Evolutionary conservation across 2,329 filamentous ascomycete species (phyloP).

Genomic region (Colletotrichum australisinense): DNA sequence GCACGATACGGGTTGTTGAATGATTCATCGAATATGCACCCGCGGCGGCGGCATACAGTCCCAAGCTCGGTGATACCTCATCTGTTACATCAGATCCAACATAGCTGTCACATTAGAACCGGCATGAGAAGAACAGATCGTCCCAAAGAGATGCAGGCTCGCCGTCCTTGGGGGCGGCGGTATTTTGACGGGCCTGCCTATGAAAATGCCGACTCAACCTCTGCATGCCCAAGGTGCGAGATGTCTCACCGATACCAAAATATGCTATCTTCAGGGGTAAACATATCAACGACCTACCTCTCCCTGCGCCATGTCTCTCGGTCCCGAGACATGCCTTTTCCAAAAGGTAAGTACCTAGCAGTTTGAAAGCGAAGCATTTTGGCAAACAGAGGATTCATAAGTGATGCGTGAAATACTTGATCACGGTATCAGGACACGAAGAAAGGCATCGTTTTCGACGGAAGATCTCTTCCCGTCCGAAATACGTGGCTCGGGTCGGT

Average conservation of each 20-base stretch:
- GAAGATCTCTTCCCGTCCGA: background rate
- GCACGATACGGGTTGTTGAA: background rate
- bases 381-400: background rate
- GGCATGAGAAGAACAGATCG: background rate
- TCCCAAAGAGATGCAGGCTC: background rate
- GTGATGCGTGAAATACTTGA: background rate
- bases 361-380: background rate
- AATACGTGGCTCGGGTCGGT: background rate
- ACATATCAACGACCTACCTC: background rate
- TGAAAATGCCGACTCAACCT: background rate
- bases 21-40: constrained; percentile 3
- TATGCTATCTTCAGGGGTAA: background rate
- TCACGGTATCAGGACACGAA: background rate
- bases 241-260: background rate
- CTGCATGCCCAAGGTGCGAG: background rate
- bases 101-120: background rate
- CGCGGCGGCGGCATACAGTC: background rate
- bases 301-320: constrained; percentile 14
- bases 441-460: background rate
- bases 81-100: background rate
- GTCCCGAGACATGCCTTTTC: constrained; percentile 1
- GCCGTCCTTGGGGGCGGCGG: background rate
- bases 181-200: background rate
- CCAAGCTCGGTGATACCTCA: background rate
- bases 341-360: no score